Conservation (phyloP, 306 rosid genomes). For the Erythrophleum fordii region DNA sequence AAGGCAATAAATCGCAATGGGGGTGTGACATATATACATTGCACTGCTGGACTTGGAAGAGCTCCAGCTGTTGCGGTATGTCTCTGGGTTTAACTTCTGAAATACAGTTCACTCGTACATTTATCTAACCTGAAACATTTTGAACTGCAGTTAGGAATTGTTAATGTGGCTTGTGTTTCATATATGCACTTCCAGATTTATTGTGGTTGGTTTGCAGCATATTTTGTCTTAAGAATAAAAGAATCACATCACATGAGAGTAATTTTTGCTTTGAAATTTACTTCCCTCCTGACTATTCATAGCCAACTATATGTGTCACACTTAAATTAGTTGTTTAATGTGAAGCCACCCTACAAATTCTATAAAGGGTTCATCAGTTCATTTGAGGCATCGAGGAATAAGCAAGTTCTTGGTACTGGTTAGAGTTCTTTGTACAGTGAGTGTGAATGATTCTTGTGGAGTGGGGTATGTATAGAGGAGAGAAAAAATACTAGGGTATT, state of each 20-base stretch:
- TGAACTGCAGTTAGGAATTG: background rate
- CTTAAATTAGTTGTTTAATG: background rate
- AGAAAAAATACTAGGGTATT: background rate
- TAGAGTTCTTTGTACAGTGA: background rate
- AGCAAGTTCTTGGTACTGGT: background rate
- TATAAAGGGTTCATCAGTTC: background rate
- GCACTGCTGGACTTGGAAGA: conserved; percentile 99
- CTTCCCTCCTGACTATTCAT: background rate
- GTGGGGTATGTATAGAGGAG: background rate
- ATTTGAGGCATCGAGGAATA: background rate
- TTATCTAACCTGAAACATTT: conserved; percentile 18
- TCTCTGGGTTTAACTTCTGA: conserved; percentile 33
- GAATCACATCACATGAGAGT: background rate
- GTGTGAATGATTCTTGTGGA: background rate
- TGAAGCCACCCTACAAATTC: background rate
- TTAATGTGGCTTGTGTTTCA: background rate
- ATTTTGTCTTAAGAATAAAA: background rate
- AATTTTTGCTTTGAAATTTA: background rate
- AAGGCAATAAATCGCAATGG: conserved; percentile 78
- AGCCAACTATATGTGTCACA: background rate
- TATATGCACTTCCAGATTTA: background rate
- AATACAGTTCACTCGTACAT: conserved; percentile 1
- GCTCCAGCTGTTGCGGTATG: conserved; percentile 93
- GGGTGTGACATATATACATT: conserved; percentile 89
- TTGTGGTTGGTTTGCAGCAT: conserved; percentile 6